phyloP scores from a whole-genome alignment of 202 grass and related monocot species.

The Carex arenaria region DNA sequence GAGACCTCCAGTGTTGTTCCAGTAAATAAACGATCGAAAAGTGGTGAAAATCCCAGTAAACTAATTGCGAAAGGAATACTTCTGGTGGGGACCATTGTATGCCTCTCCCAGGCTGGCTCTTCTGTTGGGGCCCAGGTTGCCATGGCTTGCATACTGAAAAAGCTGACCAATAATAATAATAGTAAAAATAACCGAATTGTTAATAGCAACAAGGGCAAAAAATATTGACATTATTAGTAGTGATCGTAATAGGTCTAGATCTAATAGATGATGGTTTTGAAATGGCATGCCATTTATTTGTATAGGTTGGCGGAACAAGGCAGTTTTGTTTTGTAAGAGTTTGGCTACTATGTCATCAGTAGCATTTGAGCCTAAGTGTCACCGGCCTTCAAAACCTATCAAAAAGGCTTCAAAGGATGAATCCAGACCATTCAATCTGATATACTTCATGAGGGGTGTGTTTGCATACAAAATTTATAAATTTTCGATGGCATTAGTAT shows the following conservation, averaged over 20 bases:
- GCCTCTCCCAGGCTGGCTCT: conserved; percentile 53
- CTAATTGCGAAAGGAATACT: conserved; percentile 59
- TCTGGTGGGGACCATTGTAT: conserved; percentile 66
- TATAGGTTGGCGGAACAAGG: background rate
- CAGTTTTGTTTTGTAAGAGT: conserved; percentile 2
- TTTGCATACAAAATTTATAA: too few relatives aligned
- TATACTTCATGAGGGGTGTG: too few relatives aligned
- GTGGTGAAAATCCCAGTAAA: conserved; percentile 42
- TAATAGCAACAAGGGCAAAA: background rate
- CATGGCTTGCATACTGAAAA: conserved; percentile 71
- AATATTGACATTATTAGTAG: background rate
- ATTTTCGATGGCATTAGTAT: too few relatives aligned
- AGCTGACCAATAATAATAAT: conserved; percentile 29
- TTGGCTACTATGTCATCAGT: too few relatives aligned
- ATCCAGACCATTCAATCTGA: too few relatives aligned
- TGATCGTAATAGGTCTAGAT: background rate
- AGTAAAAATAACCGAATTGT: conserved; percentile 3
- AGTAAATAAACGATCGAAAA: conserved; percentile 7
- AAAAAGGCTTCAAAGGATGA: too few relatives aligned
- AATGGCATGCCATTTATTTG: background rate
- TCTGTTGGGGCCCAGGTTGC: conserved; percentile 58
- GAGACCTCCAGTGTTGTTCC: background rate
- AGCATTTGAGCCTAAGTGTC: too few relatives aligned
- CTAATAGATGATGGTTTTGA: background rate
- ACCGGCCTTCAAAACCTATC: too few relatives aligned